Evolutionary conservation across 2,329 filamentous ascomycete species (phyloP).

Genomic region (Sporothrix brunneoviolacea): DNA sequence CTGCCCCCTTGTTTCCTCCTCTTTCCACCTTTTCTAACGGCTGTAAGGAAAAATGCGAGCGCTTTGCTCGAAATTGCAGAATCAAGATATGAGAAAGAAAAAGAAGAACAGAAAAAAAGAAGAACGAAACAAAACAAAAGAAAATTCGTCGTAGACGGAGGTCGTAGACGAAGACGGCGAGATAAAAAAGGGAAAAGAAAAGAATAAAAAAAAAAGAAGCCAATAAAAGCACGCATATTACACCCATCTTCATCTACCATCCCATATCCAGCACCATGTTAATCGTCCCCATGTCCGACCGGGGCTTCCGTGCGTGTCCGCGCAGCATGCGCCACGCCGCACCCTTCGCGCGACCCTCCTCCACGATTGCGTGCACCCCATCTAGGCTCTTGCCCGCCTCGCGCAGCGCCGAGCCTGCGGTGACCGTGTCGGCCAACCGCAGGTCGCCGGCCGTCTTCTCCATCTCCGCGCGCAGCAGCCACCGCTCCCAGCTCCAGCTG

Average conservation of each 20-base stretch:
- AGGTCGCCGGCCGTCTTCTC: slow-evolving; percentile 69
- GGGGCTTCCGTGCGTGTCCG: slow-evolving; percentile 59
- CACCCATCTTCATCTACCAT: not conserved
- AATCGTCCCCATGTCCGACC: slow-evolving; percentile 31
- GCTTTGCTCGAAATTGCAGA: no score
- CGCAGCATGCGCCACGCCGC: slow-evolving; percentile 56
- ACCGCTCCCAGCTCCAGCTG: slow-evolving; percentile 91
- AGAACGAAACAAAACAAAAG: not conserved
- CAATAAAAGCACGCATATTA: not conserved
- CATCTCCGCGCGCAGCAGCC: slow-evolving; percentile 81
- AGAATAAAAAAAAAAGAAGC: not conserved
- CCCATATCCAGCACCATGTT: slow-evolving; percentile 25
- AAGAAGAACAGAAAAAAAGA: no score
- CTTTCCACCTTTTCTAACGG: no score
- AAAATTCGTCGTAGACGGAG: not conserved
- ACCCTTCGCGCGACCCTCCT: slow-evolving; percentile 55
- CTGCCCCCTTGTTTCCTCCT: no score
- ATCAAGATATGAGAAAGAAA: no score
- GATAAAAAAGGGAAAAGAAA: not conserved
- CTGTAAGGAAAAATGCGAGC: no score
- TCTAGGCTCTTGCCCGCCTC: slow-evolving; percentile 55
- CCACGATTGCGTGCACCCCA: slow-evolving; percentile 53
- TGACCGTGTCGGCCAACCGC: slow-evolving; percentile 46
- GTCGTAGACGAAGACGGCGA: not conserved
- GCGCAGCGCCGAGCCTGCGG: slow-evolving; percentile 42